phyloP scores from a whole-genome alignment of 768 basidiomycete species.

The Phlegmacium glaucopus region DNA sequence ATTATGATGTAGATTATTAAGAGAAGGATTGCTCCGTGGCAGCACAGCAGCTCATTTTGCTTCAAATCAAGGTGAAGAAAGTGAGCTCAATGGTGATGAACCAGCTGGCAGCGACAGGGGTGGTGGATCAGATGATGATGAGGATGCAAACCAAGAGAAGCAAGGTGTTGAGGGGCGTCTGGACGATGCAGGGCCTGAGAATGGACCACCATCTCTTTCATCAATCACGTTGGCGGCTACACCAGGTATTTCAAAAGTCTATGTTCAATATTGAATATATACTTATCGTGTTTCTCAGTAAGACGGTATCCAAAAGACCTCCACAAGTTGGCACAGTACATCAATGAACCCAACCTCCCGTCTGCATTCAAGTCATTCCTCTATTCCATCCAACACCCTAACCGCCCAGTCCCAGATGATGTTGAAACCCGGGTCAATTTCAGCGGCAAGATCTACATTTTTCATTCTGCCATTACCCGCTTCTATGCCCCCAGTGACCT shows the following conservation, averaged over 20 bases:
- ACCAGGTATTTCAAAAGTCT: neutral
- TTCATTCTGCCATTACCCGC: constrained; percentile 22
- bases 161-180: too few relatives aligned
- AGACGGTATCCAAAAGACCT: neutral
- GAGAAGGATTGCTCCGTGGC: constrained; percentile 10
- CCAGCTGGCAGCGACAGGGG: too few relatives aligned
- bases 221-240: constrained; percentile 5
- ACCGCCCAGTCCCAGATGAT: neutral
- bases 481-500: constrained; percentile 29
- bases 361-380: constrained; percentile 11
- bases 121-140: too few relatives aligned
- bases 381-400: constrained; percentile 11
- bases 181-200: constrained; percentile 6
- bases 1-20: neutral
- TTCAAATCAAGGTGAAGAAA: too few relatives aligned
- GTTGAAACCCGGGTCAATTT: constrained; percentile 8
- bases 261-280: neutral
- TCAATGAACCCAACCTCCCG: constrained; percentile 9
- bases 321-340: neutral
- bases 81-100: neutral
- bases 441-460: constrained; percentile 18
- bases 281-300: neutral
- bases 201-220: constrained; percentile 4
- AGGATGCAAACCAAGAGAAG: too few relatives aligned
- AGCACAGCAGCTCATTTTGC: constrained; percentile 13